Conservation (phyloP, 768 basidiomycete genomes). For the Pholiota conissans region DNA sequence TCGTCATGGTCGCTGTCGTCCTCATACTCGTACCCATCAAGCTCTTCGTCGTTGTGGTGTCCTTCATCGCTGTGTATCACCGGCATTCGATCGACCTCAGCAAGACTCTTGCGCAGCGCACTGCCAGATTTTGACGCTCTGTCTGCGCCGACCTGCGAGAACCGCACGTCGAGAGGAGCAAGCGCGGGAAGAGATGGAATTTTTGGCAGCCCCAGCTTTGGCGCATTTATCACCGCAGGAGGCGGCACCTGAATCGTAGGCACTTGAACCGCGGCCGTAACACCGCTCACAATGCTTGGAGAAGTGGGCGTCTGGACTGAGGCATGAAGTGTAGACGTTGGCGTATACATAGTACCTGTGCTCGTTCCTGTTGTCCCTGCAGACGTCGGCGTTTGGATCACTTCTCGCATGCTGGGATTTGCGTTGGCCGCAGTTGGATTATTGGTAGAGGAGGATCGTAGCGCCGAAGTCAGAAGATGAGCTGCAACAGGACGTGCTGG, state of each 20-base stretch:
- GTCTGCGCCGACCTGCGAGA: conserved; percentile 46
- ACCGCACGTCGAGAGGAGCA: conserved; percentile 59
- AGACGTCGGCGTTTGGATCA: conserved; percentile 18
- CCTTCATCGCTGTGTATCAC: conserved; percentile 42
- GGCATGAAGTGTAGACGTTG: conserved; percentile 22
- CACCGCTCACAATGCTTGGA: neutral
- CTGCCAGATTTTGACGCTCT: conserved; percentile 7
- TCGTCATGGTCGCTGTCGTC: conserved; percentile 27
- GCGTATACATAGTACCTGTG: conserved; percentile 23
- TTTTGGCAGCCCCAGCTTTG: conserved; percentile 9
- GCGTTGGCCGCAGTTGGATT: neutral
- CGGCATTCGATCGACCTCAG: conserved; percentile 34
- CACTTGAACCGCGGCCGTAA: neutral
- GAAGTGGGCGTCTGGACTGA: conserved; percentile 15
- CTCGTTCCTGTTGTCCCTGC: conserved; percentile 15
- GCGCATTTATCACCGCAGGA: conserved; percentile 11
- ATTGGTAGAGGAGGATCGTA: conserved; percentile 2
- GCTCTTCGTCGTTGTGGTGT: conserved; percentile 21
- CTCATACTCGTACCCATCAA: conserved; percentile 22
- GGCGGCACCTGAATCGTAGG: neutral
- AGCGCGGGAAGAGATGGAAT: conserved; percentile 44
- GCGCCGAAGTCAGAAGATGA: neutral
- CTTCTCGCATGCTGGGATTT: neutral
- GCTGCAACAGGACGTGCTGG: neutral
- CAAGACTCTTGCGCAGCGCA: conserved; percentile 11